Evolutionary conservation across 2,329 filamentous ascomycete genomes (phyloP), one percentile per base, ranked within the genome.

Genomic region (Pseudogymnoascus sp.): DNA sequence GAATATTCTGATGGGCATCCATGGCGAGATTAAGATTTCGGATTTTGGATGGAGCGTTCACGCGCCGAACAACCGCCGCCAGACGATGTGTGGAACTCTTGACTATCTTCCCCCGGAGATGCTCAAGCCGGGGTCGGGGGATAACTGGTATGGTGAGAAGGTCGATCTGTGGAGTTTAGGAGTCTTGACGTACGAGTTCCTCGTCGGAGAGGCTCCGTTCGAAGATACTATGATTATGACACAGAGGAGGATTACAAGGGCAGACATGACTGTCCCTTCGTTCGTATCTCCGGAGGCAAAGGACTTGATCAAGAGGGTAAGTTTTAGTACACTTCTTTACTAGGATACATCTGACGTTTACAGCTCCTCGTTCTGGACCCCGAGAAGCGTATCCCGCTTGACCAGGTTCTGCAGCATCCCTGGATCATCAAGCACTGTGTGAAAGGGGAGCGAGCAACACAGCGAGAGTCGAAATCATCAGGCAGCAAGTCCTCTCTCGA

Each of bases 41-140:
- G 94, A 99, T 74, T 99, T 97, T 70, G 92, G 94, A 57, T 99
- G 94, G 94, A 95, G 89, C 71, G 94, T 97, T 3, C 94, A 99
- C 74, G 94, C 94, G 4, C 94, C 94, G 26, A 96, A 95, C 74
- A 95, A 92, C 76, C 80, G 94, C 67, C 82, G 94, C 63, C 88
- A 92, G 70, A 99, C 94, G 60, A 92, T 97, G 84, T 99, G 94
- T 73, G 94, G 94, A 64, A 99, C 94, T 15, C 83, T 97, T 39
- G 94, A 99, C 75, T 99, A 99, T 73, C 82, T 99, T 13, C 94
- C 94, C 2, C 94, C 94, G 3, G 94, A 99, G 84, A 99, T 99
- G 94, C 82, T 97, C 73, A 89, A 87, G 73, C 83, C 86, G 3
- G 88, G 89, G 45, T 81, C 82, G 66, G 82, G 85, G 67, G 89